Evolutionary conservation across 2,329 filamentous ascomycete species (phyloP).

Genomic region (Trichoderma oligosporum): DNA sequence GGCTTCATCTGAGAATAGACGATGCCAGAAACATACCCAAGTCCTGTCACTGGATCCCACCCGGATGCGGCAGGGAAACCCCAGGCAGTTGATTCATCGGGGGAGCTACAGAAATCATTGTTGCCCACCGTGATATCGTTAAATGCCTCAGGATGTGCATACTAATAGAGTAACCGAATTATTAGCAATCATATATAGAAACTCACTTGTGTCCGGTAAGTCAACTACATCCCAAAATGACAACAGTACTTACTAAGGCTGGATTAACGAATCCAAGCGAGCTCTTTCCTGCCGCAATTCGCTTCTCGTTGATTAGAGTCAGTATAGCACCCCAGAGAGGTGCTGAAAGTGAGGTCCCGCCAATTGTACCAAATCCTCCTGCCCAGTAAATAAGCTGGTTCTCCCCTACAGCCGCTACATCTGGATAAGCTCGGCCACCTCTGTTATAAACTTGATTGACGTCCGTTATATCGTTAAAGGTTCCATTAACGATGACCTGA

Average conservation of each 20-base stretch:
- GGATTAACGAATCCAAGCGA: conserved; percentile 5
- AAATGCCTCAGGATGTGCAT: not conserved
- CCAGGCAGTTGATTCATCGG: not conserved
- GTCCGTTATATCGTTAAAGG: not conserved
- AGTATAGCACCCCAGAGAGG: conserved; percentile 32
- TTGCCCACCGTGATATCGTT: not conserved
- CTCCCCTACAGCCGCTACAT: conserved; percentile 43
- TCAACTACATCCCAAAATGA: not conserved
- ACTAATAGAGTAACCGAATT: not conserved
- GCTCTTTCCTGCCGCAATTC: conserved; percentile 25
- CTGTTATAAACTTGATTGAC: conserved; percentile 42
- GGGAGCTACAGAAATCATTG: not conserved
- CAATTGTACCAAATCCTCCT: conserved; percentile 41
- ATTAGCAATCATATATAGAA: not conserved
- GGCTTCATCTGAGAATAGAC: not conserved
- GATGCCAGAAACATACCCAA: not conserved
- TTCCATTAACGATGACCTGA: conserved; percentile 34
- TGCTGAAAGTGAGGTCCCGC: conserved; percentile 43
- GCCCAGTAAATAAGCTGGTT: conserved; percentile 42
- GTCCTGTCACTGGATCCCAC: conserved; percentile 7
- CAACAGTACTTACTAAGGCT: not conserved
- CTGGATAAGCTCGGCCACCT: conserved; percentile 42
- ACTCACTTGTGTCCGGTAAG: not conserved
- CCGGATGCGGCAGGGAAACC: conserved; percentile 1
- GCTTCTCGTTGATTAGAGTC: conserved; percentile 27